Evolutionary conservation across 768 basidiomycete species (phyloP), one percentile per base, ranked within the genome.

Genomic region (Phaeotremella fagi): DNA sequence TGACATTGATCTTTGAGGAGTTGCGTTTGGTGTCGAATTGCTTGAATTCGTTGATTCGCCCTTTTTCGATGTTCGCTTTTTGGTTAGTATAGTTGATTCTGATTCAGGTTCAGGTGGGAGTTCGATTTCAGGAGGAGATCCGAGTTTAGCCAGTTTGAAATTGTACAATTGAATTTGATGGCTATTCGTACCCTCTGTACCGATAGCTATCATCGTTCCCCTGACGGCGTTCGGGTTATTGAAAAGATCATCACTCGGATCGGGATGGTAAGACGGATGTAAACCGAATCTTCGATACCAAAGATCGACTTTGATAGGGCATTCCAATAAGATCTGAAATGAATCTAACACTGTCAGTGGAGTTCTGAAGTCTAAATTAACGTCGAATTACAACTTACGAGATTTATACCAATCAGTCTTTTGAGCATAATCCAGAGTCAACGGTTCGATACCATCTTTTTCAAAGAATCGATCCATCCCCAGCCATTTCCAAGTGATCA

Each of bases 401-500:
- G 56, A 58, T 20, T 48, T 47, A 15, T 25, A 23, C 23, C 52
- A 59, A 35, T 57, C 57, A 3, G 22, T 31, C 28, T 31, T 35
- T 22, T 12, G 23, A 22, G 49, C 37, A 25, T 26, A 46, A 18
- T 57, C 48, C 20, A 38, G 18, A 7, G 1, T 33, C 4, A 26
- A 25, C 3, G 56, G 45, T 5, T 14, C 28, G 16, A n/a, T 15
- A 1, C 18, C 2, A 7, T 53, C 45, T 0, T 35, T 36, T 2
- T 26, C 22, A 45, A 61, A 59, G 41, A 43, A 61, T 25, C 57
- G 36, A 2, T 37, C 26, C 16, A 47, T 59, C 15, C 48, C 57
- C 3, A 59, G 47, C 63, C 63, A 65, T 28, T 61, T 52, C 63
- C 63, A 65, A 7, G 38, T 46, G 15, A 43, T 35, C 4, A 61